Percentiles rank a stretch among this genome's conserved stretches.
Conservation (phyloP, 768 basidiomycete species). For the Boletus speciosus region DNA sequence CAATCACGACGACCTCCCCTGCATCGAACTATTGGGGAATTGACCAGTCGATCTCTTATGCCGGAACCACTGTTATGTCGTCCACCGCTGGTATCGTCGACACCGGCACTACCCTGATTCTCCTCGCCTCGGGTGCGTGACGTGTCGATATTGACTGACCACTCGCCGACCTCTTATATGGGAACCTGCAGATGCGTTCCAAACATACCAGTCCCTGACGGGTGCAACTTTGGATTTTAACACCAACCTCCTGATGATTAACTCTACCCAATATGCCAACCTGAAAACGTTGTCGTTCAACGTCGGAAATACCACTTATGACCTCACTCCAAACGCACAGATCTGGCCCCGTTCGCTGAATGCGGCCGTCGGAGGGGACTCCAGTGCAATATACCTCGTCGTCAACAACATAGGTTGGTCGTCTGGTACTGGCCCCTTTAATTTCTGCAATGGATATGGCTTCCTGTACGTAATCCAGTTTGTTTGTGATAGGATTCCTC, state of each 20-base stretch:
- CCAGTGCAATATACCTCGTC: conserved; percentile 27
- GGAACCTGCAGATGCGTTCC: conserved; percentile 21
- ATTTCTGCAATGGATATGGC: conserved; percentile 20
- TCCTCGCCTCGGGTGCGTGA: conserved; percentile 20
- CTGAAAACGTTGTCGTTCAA: conserved; percentile 26
- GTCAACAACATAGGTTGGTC: conserved; percentile 15
- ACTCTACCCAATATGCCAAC: conserved; percentile 18
- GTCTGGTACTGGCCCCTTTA: conserved; percentile 9
- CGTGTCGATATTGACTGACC: too few species aligned
- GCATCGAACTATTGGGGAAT: conserved; percentile 31
- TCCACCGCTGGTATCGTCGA: conserved; percentile 33
- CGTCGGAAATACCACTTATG: conserved; percentile 14
- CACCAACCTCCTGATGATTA: conserved; percentile 28
- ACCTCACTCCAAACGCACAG: conserved; percentile 25
- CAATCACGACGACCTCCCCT: conserved; percentile 22
- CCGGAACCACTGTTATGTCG: conserved; percentile 17
- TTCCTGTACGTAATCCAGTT: conserved; percentile 3
- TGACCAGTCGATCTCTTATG: conserved; percentile 31
- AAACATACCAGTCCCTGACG: conserved; percentile 21
- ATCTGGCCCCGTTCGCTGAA: conserved; percentile 35
- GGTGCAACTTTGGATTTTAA: conserved; percentile 22
- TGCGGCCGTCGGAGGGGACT: conserved; percentile 22
- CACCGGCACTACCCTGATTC: conserved; percentile 29
- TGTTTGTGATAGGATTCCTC: neutral
- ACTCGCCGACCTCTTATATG: too few species aligned